A percentile compares a stretch with the other conserved stretches of the same genome.
Evolutionary conservation across 768 basidiomycete genomes (phyloP).

Genomic region (Krasilnikovozyma curviuscula): DNA sequence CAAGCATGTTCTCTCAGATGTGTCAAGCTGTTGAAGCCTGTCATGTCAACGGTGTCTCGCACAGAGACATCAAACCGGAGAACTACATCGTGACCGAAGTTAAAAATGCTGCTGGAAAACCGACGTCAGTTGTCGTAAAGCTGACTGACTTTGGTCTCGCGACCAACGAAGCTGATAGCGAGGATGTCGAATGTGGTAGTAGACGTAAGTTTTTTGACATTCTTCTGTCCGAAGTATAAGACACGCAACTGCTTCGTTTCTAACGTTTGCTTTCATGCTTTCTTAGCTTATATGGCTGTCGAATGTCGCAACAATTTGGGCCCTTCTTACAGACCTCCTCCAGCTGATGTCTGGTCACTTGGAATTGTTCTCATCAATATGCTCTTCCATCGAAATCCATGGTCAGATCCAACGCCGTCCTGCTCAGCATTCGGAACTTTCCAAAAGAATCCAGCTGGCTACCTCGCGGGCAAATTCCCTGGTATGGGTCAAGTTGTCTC

Average conservation of each 20-base stretch:
- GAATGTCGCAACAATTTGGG: conserved; percentile 96
- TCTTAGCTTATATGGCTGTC: conserved; percentile 23
- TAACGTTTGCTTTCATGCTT: neutral
- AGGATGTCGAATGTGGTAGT: conserved; percentile 96
- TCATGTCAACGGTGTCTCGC: conserved; percentile 74
- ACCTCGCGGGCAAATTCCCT: conserved; percentile 74
- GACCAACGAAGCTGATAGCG: conserved; percentile 67
- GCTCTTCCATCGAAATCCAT: conserved; percentile 96
- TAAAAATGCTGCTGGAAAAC: conserved; percentile 34
- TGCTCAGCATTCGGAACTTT: conserved; percentile 62
- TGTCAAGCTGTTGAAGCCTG: conserved; percentile 91
- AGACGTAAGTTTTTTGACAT: conserved; percentile 44
- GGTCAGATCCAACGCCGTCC: conserved; percentile 80
- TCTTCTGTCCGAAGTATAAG: neutral
- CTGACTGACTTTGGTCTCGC: conserved; percentile 91
- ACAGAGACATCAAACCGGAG: conserved; percentile 98
- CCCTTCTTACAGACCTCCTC: conserved; percentile 80
- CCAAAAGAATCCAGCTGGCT: conserved; percentile 55
- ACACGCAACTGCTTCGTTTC: neutral
- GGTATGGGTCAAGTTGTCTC: conserved; percentile 49
- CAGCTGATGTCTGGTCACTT: conserved; percentile 96
- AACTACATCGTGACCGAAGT: conserved; percentile 91
- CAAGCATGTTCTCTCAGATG: conserved; percentile 98
- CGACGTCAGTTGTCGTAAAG: conserved; percentile 86
- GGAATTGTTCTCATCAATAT: conserved; percentile 99